These are phyloP conservation scores for Beta lomatogona DNA, from an alignment of 179 eudicot genomes.

Conservation along the genomic window DNA sequence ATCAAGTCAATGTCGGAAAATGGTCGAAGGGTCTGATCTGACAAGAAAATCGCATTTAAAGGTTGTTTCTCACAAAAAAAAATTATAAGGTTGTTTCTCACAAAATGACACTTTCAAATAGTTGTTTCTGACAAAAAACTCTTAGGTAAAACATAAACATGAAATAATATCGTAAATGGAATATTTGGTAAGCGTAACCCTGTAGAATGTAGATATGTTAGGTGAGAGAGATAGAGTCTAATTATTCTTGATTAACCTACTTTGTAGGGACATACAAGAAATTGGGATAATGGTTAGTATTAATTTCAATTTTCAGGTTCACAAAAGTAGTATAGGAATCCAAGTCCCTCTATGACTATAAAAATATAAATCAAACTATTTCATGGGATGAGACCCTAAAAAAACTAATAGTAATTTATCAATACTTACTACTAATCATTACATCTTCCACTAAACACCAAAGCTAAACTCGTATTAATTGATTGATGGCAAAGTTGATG, in stretches of 20 bases:
- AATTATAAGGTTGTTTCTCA: too few relatives aligned
- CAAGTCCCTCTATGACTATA: background rate
- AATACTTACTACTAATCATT: conserved; percentile 23
- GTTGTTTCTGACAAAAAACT: too few relatives aligned
- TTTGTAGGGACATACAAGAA: conserved; percentile 12
- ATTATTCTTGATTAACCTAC: conserved; percentile 16
- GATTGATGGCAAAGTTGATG: conserved; percentile 30
- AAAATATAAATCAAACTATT: background rate
- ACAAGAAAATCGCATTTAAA: too few relatives aligned
- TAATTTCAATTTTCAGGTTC: background rate
- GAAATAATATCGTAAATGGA: background rate
- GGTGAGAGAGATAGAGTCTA: background rate
- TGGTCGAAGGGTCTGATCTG: too few relatives aligned
- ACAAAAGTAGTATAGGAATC: conserved; percentile 11
- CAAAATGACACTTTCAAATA: too few relatives aligned
- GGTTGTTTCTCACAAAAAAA: too few relatives aligned
- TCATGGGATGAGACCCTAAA: conserved; percentile 2
- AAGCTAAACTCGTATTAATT: conserved; percentile 21
- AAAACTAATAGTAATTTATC: background rate
- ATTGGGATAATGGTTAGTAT: background rate
- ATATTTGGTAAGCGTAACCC: background rate
- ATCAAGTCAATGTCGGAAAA: too few relatives aligned
- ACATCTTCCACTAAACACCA: conserved; percentile 25
- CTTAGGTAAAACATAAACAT: background rate
- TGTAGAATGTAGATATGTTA: background rate